These are phyloP conservation scores for Penicillium sp. DNA, from an alignment of 2,329 filamentous ascomycete genomes.

Conservation along the genomic window DNA sequence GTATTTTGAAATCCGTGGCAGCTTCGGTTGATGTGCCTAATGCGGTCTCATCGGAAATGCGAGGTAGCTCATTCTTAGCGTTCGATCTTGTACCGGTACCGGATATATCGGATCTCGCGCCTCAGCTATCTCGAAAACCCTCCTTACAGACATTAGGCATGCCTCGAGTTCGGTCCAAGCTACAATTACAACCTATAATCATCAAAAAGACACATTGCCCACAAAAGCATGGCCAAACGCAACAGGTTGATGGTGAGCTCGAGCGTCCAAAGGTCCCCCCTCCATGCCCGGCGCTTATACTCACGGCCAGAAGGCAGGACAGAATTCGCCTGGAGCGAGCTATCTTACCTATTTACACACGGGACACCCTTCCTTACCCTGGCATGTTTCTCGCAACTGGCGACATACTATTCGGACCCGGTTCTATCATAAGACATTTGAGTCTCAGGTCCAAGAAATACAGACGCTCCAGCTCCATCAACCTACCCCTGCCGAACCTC, in stretches of 20 bases:
- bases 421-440: constrained; percentile 84
- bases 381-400: constrained; percentile 72
- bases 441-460: constrained; percentile 79
- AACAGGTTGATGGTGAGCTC: constrained; percentile 59
- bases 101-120: constrained; percentile 73
- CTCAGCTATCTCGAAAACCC: constrained; percentile 59
- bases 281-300: constrained; percentile 69
- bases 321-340: constrained; percentile 76
- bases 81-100: constrained; percentile 76
- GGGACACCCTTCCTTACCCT: constrained; percentile 78
- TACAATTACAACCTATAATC: constrained; percentile 79
- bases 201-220: constrained; percentile 81
- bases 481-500: constrained; percentile 9
- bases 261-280: constrained; percentile 81
- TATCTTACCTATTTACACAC: constrained; percentile 82
- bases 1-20: constrained; percentile 61
- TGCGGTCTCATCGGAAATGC: constrained; percentile 41
- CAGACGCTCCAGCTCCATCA: constrained; percentile 68
- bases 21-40: constrained; percentile 57
- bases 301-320: constrained; percentile 76
- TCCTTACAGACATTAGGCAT: constrained; percentile 82
- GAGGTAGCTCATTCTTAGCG: constrained; percentile 52
- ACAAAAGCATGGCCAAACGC: constrained; percentile 59
- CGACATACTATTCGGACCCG: constrained; percentile 74
- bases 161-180: constrained; percentile 68